Percentiles rank a stretch among this genome's conserved stretches.
These are phyloP conservation scores for Suhomyces sp. DNA, from an alignment of 805 yeast genomes.

Conservation along the genomic window DNA sequence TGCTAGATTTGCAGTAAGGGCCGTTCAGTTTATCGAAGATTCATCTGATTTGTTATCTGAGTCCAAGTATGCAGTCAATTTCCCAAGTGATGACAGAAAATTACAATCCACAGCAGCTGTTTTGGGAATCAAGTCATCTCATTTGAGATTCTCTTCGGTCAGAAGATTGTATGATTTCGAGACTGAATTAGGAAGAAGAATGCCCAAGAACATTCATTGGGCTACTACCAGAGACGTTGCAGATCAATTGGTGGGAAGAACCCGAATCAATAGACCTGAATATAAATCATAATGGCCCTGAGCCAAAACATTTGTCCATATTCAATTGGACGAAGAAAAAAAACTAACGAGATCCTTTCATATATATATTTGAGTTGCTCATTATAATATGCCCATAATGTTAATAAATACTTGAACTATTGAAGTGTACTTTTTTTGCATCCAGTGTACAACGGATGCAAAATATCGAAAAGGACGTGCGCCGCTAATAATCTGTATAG, in stretches of 20 bases:
- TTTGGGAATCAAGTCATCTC: conserved; percentile 62
- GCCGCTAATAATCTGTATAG: too few relatives aligned
- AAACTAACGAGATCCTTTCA: too few relatives aligned
- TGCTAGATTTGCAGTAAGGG: conserved; percentile 84
- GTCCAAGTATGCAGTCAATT: conserved; percentile 29
- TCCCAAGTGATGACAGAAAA: conserved; percentile 31
- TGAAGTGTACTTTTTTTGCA: too few relatives aligned
- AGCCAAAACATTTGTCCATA: too few relatives aligned
- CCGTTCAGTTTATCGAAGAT: conserved; percentile 84
- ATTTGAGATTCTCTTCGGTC: conserved; percentile 70
- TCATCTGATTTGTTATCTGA: conserved; percentile 19
- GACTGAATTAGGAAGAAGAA: conserved; percentile 75
- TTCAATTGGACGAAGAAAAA: too few relatives aligned
- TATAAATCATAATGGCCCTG: too few relatives aligned
- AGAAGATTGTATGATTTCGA: conserved; percentile 81
- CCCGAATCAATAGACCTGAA: conserved; percentile 18
- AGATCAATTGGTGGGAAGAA: conserved; percentile 80
- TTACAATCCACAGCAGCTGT: conserved; percentile 41
- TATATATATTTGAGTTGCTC: too few relatives aligned
- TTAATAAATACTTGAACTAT: too few relatives aligned
- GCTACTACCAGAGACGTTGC: conserved; percentile 68
- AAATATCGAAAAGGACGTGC: too few relatives aligned
- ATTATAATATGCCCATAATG: too few relatives aligned
- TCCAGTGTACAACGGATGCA: too few relatives aligned
- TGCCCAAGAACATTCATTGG: conserved; percentile 92